Base-by-base conservation (phyloP, 2,329 filamentous ascomycete genomes). In the Verticillium klebahnii region DNA sequence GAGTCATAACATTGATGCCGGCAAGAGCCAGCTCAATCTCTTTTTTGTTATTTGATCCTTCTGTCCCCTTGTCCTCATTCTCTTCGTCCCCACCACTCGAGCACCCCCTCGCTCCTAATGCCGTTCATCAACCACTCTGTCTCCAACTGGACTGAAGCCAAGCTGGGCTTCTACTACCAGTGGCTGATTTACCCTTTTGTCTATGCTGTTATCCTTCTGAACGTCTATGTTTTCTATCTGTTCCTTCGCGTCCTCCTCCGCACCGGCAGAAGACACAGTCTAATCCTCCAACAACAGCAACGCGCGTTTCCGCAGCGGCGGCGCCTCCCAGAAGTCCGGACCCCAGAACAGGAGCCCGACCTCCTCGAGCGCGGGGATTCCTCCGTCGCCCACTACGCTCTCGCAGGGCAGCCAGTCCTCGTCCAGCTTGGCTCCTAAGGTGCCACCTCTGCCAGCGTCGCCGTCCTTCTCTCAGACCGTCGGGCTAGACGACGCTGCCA, bases 401-500 rank as follows among this genome's bases (percentile, higher is more conserved):
- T 74, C 79, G 58, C 82, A 82, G 71, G 77, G 76, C 66, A 81
- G 75, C 70, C 81, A 84, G 67, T 80, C 82, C 39, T 80, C 84
- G 39, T 73, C 78, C 58, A 84, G 73, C 69, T 70, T 83, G 65
- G 82, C 84, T 62, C 84, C 85, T 52, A 84, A 82, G 72, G 81
- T 88, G 55, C 85, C 86, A 64, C 85, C 85, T 63, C 77, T 89
- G 68, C 83, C 84, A 57, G 86, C 80, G 70, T 88, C 87, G 63
- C 85, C 87, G 62, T 87, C 86, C 54, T 80, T 89, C 62, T 80
- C 86, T 63, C 83, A 87, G 71, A 87, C 85, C 64, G 88, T 92
- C 76, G 85, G 88, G 58, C 85, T 89, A 78, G 88, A 90, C 69
- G 83, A 88, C 69, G 76, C 83, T 69, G 79, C 77, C 68, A 78